Base-by-base conservation (phyloP, 176 grass and related monocot species). In the Eragrostis curvula region DNA sequence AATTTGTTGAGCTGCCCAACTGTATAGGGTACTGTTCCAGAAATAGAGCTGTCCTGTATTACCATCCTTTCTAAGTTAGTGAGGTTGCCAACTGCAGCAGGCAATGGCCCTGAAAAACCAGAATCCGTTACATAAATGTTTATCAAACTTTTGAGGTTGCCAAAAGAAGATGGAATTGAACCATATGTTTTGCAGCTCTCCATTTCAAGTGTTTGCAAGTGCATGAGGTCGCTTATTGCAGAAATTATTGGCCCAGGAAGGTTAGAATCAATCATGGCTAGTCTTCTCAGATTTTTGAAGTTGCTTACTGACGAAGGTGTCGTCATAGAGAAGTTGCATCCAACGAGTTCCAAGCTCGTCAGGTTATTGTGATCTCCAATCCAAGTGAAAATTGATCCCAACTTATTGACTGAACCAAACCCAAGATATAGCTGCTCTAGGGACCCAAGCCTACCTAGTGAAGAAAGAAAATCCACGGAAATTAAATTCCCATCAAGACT, bases 1-100 rank as follows among this genome's bases (percentile, higher is more conserved):
- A 82, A 62, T 8, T 63, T 73, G 50, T 28, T 83, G 6, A 83
- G 80, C 3, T 74, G 51, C 5, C 44, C 80, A 63, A 83, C 0
- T 21, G 29, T 1, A 52, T 56, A 10, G 3, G 41, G 57, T 17
- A 64, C 17, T 49, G 43, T 11, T 16, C 67, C 67, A 32, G 79
- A 7, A 71, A 81, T 61, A 62, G 18, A 41, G n/a, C n/a, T n/a
- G 9, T 1, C 0, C 5, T 6, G 0, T 3, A 76, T 75, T 5
- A 21, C 7, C 53, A 75, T 14, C 36, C 8, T 16, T 25, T 12
- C n/a, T 20, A 74, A 40, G 13, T 57, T 74, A 23, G 30, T 57
- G 30, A 74, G 72, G 12, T 23, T 74, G 20, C 52, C 73, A 58
- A 75, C 5, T 40, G 32, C 4, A 60, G 63, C 24, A 6, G 47